phyloP scores from a whole-genome alignment of 2,329 filamentous ascomycete species.

The Talaromyces sp. region DNA sequence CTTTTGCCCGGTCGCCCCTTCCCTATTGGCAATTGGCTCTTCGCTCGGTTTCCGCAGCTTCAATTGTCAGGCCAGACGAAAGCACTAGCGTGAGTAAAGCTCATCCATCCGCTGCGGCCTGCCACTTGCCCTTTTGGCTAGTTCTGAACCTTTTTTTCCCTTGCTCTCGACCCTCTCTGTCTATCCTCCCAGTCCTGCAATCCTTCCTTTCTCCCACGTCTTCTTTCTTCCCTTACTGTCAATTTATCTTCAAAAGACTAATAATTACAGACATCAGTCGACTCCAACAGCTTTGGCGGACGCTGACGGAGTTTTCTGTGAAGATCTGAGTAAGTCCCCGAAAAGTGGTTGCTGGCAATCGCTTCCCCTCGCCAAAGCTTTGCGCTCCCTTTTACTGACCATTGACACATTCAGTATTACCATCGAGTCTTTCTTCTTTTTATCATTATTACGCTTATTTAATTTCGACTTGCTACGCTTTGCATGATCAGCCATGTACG shows the following conservation, averaged over 20 bases:
- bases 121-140: conserved; percentile 9
- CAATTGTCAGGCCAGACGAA: conserved; percentile 7
- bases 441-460: background rate
- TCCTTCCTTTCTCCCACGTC: background rate
- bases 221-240: conserved; percentile 2
- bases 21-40: background rate
- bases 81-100: background rate
- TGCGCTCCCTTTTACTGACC: background rate
- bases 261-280: conserved; percentile 10
- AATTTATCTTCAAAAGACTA: background rate
- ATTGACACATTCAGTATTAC: background rate
- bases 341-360: background rate
- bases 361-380: background rate
- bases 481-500: conserved; percentile 65
- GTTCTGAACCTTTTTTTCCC: background rate
- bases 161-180: conserved; percentile 1
- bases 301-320: conserved; percentile 16
- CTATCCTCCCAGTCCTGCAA: background rate
- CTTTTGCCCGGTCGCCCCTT: conserved; percentile 10
- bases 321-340: conserved; percentile 5
- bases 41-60: background rate
- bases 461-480: background rate
- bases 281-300: conserved; percentile 20
- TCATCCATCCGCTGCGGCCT: background rate
- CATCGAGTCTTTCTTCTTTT: background rate